Base-by-base conservation (phyloP, 2,329 filamentous ascomycete genomes). In the Epichloe amarillans region DNA sequence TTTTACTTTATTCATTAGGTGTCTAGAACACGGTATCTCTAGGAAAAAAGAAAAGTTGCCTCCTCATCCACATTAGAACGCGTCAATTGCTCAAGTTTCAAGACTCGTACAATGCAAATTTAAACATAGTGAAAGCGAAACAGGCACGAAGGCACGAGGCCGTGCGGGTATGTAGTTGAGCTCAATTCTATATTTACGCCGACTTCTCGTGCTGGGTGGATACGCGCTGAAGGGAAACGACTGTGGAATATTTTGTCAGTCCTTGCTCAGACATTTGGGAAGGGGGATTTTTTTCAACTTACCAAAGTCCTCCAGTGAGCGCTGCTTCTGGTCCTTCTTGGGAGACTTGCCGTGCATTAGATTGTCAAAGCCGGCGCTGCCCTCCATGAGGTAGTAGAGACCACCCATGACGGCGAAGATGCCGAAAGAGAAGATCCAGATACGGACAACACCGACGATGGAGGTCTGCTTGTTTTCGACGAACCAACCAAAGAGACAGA, bases 161-260 rank as follows among this genome's bases (percentile, higher is more conserved):
- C 60, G 52, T 60, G 61, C 63, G 65, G 66, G 63, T 69, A 70
- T 69, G 65, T 66, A 63, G 60, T 57, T 61, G 59, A 50, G 52
- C 54, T 60, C 59, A 54, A 51, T 38, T 26, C 14, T 46, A 43
- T 60, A 63, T 66, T 68, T 84, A 90, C 69, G 82, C 75, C 59
- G 82, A 86, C 78, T 90, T 91, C 76, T 94, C 88, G 75, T 95
- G 88, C 72, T 93, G 86, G 55, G 86, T 93, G 50, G 88, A 91
- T 58, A 93, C 86, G 70, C 88, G 86, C 75, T 94, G 87, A 67
- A 94, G 77, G 54, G 86, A 89, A 64, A 94, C 86, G 67, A 93
- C 86, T 88, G 62, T 56, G 38, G 4, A 53, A 65, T 60, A 5
- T 2, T 1, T 60, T 77, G 66, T 84, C 79, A 84, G 78, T 60